Conservation (phyloP, 208 protist genomes). For the Leishmania aethiopica region DNA sequence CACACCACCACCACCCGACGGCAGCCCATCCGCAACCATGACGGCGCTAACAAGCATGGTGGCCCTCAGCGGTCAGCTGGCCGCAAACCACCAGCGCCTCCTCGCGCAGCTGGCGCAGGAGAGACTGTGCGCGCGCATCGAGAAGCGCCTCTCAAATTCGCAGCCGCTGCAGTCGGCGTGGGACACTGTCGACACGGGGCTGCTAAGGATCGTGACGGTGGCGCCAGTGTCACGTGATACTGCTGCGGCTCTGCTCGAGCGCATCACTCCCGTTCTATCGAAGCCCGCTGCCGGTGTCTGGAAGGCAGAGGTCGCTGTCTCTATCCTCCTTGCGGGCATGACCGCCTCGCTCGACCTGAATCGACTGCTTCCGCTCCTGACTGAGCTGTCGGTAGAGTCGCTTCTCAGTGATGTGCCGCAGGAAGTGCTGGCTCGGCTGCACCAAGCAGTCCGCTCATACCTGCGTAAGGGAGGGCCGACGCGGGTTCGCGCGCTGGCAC, state of each 20-base stretch:
- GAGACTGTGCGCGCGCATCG: conserved; percentile 14
- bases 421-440: conserved; percentile 6
- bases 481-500: conserved; percentile 10
- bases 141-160: not conserved
- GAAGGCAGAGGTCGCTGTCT: conserved; percentile 14
- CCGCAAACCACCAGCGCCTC: conserved; percentile 22
- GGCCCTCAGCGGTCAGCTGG: conserved; percentile 17
- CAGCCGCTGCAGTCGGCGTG: not conserved
- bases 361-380: conserved; percentile 1
- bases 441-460: conserved; percentile 14
- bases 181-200: not conserved
- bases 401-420: conserved; percentile 10
- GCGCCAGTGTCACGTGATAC: conserved; percentile 1
- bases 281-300: not conserved
- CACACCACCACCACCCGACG: not conserved
- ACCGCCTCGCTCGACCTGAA: conserved; percentile 7
- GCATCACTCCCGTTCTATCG: not conserved
- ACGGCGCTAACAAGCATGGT: conserved; percentile 10
- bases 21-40: not conserved
- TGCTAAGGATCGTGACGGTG: conserved; percentile 6
- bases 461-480: not conserved
- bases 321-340: conserved; percentile 19
- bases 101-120: conserved; percentile 36
- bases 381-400: conserved; percentile 9
- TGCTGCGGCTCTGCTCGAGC: conserved; percentile 7